Evolutionary conservation across 306 rosid species (phyloP), one percentile per base, ranked within the genome.

Genomic region (Gastrolobium villosum): DNA sequence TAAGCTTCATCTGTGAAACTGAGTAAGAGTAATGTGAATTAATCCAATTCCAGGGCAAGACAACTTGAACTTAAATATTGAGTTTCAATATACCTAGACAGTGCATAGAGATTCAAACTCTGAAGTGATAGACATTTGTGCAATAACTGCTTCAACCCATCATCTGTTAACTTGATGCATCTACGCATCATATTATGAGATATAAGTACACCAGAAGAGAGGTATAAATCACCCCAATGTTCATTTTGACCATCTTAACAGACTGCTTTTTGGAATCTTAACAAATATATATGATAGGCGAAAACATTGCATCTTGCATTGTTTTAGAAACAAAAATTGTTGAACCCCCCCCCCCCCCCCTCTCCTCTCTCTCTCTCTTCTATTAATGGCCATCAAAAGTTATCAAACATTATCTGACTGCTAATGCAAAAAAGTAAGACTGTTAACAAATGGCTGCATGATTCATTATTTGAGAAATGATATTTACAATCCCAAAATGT

Each of bases 1-100:
- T 89, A 91, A 78, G 89, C 88, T 73, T 79, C 87, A 86, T 91
- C 90, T 64, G 96, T 88, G 86, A 93, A 86, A 81, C 98, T 93
- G 85, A 87, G 63, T 34, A 82, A 68, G 48, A 67, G 66, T 68
- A 78, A 60, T 9, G 43, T 44, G 71, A 79, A 77, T 83, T 62
- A 74, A 44, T 65, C 45, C 36, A 60, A 68, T 44, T 63, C 30
- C 41, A 72, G 37, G 79, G 32, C 3, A 80, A 41, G 34, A 72
- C 54, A 62, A 60, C 43, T 64, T 15, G 67, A 82, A 66, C 34
- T 53, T 7, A 28, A 62, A 82, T 5, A 44, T 41, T 30, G 65
- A 65, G 79, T 55, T 68, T 81, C 32, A 74, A 34, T 54, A 65
- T 81, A 93, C 96, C 96, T 84, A 14, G 98, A 93, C 46, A 93